phyloP scores from a whole-genome alignment of 2,329 filamentous ascomycete species.

The Raffaelea ambrosiae region DNA sequence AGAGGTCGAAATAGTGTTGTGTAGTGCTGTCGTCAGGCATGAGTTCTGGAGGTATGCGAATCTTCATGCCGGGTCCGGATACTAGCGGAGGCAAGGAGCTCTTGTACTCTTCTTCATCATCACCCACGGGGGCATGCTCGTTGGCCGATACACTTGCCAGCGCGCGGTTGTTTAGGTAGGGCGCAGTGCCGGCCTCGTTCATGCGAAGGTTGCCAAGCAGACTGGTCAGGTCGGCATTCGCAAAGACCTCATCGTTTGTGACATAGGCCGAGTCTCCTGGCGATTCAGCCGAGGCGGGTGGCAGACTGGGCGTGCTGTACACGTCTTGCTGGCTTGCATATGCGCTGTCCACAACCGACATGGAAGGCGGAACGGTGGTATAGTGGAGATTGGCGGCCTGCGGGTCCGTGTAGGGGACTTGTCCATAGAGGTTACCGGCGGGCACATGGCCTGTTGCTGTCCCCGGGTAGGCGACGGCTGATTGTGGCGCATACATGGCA shows the following conservation, averaged over 20 bases:
- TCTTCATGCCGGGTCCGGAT: slow-evolving; percentile 62
- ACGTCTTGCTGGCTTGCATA: slow-evolving; percentile 37
- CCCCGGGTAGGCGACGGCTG: slow-evolving; percentile 32
- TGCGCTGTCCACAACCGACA: slow-evolving; percentile 41
- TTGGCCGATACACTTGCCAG: slow-evolving; percentile 28
- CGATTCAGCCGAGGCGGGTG: slow-evolving; percentile 29
- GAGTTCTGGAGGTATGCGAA: slow-evolving; percentile 82
- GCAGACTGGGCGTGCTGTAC: slow-evolving; percentile 43
- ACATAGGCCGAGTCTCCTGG: slow-evolving; percentile 43
- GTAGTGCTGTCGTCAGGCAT: slow-evolving; percentile 85
- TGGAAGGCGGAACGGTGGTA: slow-evolving; percentile 38
- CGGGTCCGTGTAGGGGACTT: slow-evolving; percentile 37
- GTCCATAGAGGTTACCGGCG: slow-evolving; percentile 29
- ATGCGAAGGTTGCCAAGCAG: slow-evolving; percentile 81
- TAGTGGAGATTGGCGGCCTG: slow-evolving; percentile 44
- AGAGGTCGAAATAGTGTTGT: slow-evolving; percentile 80
- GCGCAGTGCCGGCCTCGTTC: slow-evolving; percentile 77
- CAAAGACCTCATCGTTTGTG: slow-evolving; percentile 41
- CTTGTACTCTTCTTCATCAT: slow-evolving; percentile 63
- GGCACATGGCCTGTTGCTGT: slow-evolving; percentile 23
- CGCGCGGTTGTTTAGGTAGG: slow-evolving; percentile 61
- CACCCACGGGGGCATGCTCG: slow-evolving; percentile 55
- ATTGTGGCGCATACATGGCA: slow-evolving; percentile 40
- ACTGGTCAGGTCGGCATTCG: slow-evolving; percentile 65
- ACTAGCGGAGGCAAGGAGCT: slow-evolving; percentile 59